phyloP scores from a whole-genome alignment of 2,329 filamentous ascomycete species.

The Clonostachys rosea region DNA sequence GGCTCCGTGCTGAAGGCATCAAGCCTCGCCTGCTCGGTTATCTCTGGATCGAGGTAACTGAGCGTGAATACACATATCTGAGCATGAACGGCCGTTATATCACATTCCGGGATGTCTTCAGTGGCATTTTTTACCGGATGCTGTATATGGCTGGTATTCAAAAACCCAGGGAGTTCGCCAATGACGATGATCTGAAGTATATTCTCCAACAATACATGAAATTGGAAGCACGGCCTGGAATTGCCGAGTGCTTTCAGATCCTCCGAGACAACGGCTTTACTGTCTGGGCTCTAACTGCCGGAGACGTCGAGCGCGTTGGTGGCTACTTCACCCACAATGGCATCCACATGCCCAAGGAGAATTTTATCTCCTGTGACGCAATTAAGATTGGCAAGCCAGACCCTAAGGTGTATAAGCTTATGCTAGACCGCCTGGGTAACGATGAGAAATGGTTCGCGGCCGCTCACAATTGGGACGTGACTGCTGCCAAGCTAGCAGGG shows the following conservation, averaged over 20 bases:
- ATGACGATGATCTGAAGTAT: slow-evolving; percentile 31
- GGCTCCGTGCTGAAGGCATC: slow-evolving; percentile 29
- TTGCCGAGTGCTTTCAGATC: slow-evolving; percentile 31
- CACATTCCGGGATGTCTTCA: slow-evolving; percentile 34
- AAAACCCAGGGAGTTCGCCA: slow-evolving; percentile 33
- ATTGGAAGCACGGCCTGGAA: slow-evolving; percentile 28
- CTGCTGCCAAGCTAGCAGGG: slow-evolving; percentile 42
- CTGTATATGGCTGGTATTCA: slow-evolving; percentile 35
- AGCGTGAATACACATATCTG: slow-evolving; percentile 45
- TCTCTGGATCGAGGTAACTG: slow-evolving; percentile 38
- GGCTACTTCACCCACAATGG: slow-evolving; percentile 46
- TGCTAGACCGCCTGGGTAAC: slow-evolving; percentile 31
- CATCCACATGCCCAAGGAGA: slow-evolving; percentile 42
- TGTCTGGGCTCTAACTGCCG: slow-evolving; percentile 49
- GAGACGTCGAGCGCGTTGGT: slow-evolving; percentile 39
- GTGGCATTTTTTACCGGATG: slow-evolving; percentile 41
- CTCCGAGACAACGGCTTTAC: slow-evolving; percentile 40
- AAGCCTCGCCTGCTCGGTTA: slow-evolving; percentile 36
- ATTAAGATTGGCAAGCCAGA: slow-evolving; percentile 44
- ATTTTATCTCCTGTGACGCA: slow-evolving; percentile 45
- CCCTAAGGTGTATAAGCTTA: slow-evolving; percentile 35
- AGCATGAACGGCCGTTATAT: slow-evolving; percentile 35
- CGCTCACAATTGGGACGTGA: slow-evolving; percentile 56
- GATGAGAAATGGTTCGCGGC: slow-evolving; percentile 50
- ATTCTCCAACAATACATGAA: slow-evolving; percentile 29